Evolutionary conservation across 495 filamentous ascomycete genomes (phyloP), one percentile per base, ranked within the genome.

Genomic region (Filosporella fistucella): DNA sequence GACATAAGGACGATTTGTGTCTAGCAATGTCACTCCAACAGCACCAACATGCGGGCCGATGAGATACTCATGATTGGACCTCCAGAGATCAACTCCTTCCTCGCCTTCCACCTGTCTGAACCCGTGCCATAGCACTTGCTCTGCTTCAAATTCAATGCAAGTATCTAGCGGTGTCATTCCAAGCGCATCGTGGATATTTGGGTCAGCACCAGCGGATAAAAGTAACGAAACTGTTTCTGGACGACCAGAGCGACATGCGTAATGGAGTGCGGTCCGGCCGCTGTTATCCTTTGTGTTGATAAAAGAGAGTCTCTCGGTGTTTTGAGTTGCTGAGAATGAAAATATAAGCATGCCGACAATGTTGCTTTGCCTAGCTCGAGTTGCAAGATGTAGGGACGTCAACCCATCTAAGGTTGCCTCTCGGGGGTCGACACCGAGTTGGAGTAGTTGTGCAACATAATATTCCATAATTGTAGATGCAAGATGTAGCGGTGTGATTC

Each of bases 381-480:
- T 56, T 7, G 68, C 70, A 20, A 71, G 52, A 47, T 75, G 71
- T 3, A 75, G 54, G 14, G 64, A 41, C 7, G 62, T 71, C n/a
- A 56, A 44, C 1, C 63, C 58, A 11, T 68, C 55, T 17, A 57
- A 46, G 0, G 69, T 63, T 3, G 63, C 20, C 4, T 61, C 49
- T 34, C 68, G 69, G 13, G 61, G 58, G 47, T 73, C 65, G 1
- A 64, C 67, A 1, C 68, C 69, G 25, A 43, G 51, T 11, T 45
- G 22, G 13, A 75, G 58, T n/a, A 75, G 47, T 13, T 49, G 49
- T 9, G 29, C 49, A 9, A 67, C 50, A n/a, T 51, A 30, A 14
- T 36, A 28, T 38, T 68, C 64, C 4, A 65, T 67, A 6, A 49
- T 29, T 0, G 52, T 56, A 1, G 64, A 58, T 28, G 67, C 65